Evolutionary conservation across 2,329 filamentous ascomycete genomes (phyloP), one percentile per base, ranked within the genome.

Genomic region (Aspergillus thermomutatus): DNA sequence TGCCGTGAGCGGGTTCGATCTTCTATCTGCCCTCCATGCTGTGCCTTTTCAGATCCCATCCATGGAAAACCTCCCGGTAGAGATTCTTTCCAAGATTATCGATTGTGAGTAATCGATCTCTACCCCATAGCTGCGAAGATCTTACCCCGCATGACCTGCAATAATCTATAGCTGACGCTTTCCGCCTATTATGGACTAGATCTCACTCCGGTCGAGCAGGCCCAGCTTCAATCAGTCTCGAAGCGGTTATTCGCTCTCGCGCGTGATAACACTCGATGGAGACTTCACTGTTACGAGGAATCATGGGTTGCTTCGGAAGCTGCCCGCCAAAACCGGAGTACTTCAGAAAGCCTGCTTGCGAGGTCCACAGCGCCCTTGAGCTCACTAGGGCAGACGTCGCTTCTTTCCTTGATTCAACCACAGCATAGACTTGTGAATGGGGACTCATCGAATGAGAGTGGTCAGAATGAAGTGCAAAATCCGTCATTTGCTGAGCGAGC

Each of bases 211-310:
- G 67, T 70, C 45, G 84, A 91, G 61, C 81, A 92, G 58, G 83
- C 88, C 56, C 80, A 74, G 54, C 77, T 93, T 34, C 90, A 92
- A 73, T 80, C 83, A 21, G 84, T 91, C 11, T 93, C 86, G 26
- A 84, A 80, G 60, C 81, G 80, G 47, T 83, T 93, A 57, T 81
- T 87, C 27, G 73, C 78, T 28, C 78, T 94, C 45, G 87, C 85
- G 41, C 86, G 91, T 55, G 91, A 96, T 69, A 83, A 89, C 65
- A 82, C 80, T 41, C 78, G 93, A 37, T 97, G 92, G 92, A 88
- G 88, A 60, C 76, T 81, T 3, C 81, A 87, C 68, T 92, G 89
- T 71, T 91, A 94, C 70, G 80, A 87, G 37, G 79, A 86, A 56
- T 93, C 90, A 17, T 87, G 87, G 70, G 83, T 88, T 66, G 81